Conservation (phyloP, 202 grass and related monocot genomes). For the Saccharum hybrid region DNA sequence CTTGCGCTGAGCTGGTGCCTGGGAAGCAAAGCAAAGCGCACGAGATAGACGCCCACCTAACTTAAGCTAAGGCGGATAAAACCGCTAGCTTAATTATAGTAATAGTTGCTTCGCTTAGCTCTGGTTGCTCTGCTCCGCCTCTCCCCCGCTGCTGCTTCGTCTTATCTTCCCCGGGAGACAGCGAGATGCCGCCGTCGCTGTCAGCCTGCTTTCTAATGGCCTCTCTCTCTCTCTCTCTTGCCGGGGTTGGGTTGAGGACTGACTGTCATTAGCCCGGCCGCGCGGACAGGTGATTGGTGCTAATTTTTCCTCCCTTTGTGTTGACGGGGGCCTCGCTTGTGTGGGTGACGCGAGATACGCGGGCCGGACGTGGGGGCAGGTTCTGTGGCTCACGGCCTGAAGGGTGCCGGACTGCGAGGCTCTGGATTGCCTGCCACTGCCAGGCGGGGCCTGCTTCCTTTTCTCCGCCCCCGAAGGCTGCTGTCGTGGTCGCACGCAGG, state of each 20-base stretch:
- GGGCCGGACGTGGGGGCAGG: not conserved
- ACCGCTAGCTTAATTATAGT: not conserved
- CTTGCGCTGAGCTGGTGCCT: constrained; percentile 68
- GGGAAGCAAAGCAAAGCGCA: constrained; percentile 51
- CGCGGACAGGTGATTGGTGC: constrained; percentile 37
- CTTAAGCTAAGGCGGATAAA: constrained; percentile 20
- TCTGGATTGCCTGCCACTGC: constrained; percentile 11
- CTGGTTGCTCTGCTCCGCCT: not conserved
- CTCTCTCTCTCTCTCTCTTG: not conserved
- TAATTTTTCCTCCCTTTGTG: not conserved
- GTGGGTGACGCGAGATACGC: constrained; percentile 37
- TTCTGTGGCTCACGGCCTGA: constrained; percentile 33
- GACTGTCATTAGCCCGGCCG: not conserved
- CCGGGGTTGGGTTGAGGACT: not conserved
- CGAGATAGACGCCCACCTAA: constrained; percentile 32
- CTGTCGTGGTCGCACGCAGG: constrained; percentile 36
- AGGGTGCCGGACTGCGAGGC: not conserved
- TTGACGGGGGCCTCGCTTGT: not conserved
- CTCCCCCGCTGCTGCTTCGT: constrained; percentile 30
- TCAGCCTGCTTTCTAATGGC: constrained; percentile 30
- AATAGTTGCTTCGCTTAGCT: not conserved
- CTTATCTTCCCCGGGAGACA: constrained; percentile 39
- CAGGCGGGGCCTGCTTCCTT: not conserved
- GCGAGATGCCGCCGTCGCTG: constrained; percentile 46
- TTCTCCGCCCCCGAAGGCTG: not conserved